Conservation (phyloP, 768 basidiomycete genomes). For the Polyporus arcularius region DNA sequence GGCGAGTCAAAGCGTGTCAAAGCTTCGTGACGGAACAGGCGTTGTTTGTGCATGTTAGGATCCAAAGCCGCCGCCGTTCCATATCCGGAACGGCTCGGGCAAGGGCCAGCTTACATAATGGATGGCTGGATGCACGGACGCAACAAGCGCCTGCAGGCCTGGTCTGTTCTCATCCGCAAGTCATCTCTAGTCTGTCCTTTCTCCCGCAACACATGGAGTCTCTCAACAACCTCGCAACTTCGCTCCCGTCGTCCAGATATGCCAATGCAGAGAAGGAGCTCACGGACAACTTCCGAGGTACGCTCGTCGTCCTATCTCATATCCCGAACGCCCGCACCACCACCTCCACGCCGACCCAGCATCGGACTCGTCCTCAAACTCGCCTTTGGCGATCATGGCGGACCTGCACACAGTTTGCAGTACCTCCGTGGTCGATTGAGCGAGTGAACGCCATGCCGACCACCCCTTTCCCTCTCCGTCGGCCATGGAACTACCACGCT, state of each 20-base stretch:
- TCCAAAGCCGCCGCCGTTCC: slow-evolving; percentile 14
- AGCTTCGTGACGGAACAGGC: neutral
- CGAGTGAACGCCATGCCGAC: too few relatives aligned
- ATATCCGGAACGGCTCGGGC: neutral
- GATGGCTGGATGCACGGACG: neutral
- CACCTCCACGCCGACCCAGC: neutral
- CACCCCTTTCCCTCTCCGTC: neutral
- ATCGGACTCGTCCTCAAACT: too few relatives aligned
- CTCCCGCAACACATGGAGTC: slow-evolving; percentile 25
- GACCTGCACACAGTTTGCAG: too few relatives aligned
- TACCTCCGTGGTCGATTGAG: too few relatives aligned
- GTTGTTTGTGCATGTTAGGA: slow-evolving; percentile 15
- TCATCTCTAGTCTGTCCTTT: neutral
- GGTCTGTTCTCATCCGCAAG: neutral
- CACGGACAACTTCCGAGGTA: slow-evolving; percentile 81
- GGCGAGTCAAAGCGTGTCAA: too few relatives aligned
- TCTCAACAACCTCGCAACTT: slow-evolving; percentile 76
- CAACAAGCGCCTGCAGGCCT: slow-evolving; percentile 3
- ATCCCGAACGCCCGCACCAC: neutral
- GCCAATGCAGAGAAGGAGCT: slow-evolving; percentile 84
- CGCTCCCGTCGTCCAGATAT: slow-evolving; percentile 65
- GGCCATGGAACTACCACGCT: neutral
- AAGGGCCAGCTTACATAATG: slow-evolving; percentile 9
- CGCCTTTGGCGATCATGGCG: too few relatives aligned
- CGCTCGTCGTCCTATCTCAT: neutral